Conservation (phyloP, 768 basidiomycete genomes). For the Filobasidium floriforme region DNA sequence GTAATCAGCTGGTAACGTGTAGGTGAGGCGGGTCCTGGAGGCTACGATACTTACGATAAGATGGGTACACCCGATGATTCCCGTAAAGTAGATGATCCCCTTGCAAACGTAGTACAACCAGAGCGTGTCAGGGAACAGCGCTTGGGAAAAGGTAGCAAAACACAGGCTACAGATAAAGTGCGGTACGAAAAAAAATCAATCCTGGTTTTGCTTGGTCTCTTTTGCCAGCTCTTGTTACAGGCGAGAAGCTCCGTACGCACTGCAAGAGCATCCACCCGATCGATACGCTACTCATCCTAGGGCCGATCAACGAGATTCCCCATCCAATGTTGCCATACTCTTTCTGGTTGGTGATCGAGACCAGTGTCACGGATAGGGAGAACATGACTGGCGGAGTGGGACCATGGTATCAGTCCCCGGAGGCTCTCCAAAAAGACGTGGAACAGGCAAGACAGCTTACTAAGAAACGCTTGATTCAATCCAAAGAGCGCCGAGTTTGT, state of each 20-base stretch:
- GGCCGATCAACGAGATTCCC: slow-evolving; percentile 2
- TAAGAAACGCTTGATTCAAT: slow-evolving; percentile 3
- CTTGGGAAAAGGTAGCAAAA: slow-evolving; percentile 8
- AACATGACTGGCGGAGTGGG: slow-evolving; percentile 4
- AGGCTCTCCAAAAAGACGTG: neutral
- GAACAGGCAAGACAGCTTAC: neutral
- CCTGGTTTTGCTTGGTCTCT: neutral
- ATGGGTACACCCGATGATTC: neutral
- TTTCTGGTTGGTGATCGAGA: slow-evolving; percentile 4
- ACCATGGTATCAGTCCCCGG: too few species aligned
- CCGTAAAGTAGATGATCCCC: neutral
- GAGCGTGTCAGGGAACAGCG: slow-evolving; percentile 1
- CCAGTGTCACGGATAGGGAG: neutral
- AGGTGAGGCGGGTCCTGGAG: too few species aligned
- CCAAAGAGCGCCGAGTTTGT: slow-evolving; percentile 1
- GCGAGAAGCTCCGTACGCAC: neutral
- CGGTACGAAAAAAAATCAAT: too few species aligned
- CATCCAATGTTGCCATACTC: neutral
- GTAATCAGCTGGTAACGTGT: too few species aligned
- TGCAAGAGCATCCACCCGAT: slow-evolving; percentile 4
- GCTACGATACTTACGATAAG: slow-evolving; percentile 3
- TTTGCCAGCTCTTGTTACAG: too few species aligned
- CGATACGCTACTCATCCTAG: neutral
- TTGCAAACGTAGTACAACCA: slow-evolving; percentile 7
- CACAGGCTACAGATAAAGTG: neutral